A percentile compares a stretch with the other conserved stretches of the same genome.
These are phyloP conservation scores for Daldinia decipiens DNA, from an alignment of 495 filamentous ascomycete species.

Conservation along the genomic window DNA sequence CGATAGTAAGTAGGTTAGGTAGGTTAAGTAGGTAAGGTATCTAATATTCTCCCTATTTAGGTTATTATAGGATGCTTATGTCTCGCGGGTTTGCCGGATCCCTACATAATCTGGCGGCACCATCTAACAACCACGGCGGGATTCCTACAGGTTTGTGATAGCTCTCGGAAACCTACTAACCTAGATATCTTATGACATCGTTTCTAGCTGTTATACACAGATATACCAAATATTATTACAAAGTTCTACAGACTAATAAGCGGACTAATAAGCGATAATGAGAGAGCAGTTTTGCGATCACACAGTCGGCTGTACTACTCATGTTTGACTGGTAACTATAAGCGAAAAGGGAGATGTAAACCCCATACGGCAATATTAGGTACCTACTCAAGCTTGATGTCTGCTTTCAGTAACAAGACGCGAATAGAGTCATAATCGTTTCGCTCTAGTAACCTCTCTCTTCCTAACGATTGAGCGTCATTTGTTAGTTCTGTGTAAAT, in stretches of 20 bases:
- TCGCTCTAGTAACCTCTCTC: background rate
- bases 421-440: slow-evolving; percentile 1
- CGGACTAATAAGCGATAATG: slow-evolving; percentile 8
- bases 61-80: slow-evolving; percentile 8
- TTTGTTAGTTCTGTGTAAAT: background rate
- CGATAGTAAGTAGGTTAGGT: background rate
- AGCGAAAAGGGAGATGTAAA: slow-evolving; percentile 15
- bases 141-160: background rate
- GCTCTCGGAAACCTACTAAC: background rate
- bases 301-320: slow-evolving; percentile 23
- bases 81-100: background rate
- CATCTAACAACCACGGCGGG: background rate
- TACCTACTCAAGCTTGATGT: background rate
- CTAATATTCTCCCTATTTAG: background rate
- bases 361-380: slow-evolving; percentile 1
- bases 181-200: background rate
- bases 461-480: too few species aligned
- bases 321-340: slow-evolving; percentile 20
- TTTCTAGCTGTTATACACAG: slow-evolving; percentile 14
- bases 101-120: background rate
- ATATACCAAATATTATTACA: slow-evolving; percentile 7
- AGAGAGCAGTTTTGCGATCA: slow-evolving; percentile 7
- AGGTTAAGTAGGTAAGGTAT: too few species aligned
- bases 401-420: slow-evolving; percentile 7
- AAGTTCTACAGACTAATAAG: slow-evolving; percentile 9